Base-by-base conservation (phyloP, 2,329 filamentous ascomycete genomes). In the Alternaria sp. region DNA sequence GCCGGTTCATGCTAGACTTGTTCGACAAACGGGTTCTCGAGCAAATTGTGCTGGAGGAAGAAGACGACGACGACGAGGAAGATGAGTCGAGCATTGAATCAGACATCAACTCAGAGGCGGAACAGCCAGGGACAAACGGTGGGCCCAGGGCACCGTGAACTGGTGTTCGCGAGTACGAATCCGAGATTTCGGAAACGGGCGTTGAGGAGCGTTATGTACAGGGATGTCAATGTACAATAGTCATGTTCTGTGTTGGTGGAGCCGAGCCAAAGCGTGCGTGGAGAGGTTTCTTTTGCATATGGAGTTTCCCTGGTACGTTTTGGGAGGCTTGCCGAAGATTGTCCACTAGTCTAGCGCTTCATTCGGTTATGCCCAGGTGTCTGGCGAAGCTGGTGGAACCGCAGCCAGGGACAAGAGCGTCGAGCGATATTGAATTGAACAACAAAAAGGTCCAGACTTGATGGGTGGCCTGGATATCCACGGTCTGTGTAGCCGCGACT, bases 21-120 rank as follows among this genome's bases (percentile, higher is more conserved):
- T 99, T 99, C 74, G 95, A 98, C 74, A 96, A 95, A 81, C 90
- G 88, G 62, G 92, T 98, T 46, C 86, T 98, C 81, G 86, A 93
- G 67, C 88, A 89, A 68, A 92, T 97, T 64, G 91, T 99, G 12
- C 89, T 97, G 61, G 90, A 91, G 55, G 91, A 92, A 71, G 91
- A 91, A 19, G 82, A 82, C 10, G 79, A 59, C 10, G 79, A 59
- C 28, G 17, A 59, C 23, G 17, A 75, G 15, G 68, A 74, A 17
- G 79, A 77, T 9, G 72, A 77, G 9, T 74, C 75, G 8, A 77
- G 74, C 36, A 81, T 70, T 11, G 77, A 77, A 21, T 77, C 74
- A 13, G 73, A 71, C 1, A 77, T 76, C 1, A 78, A 79, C 17
- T 76, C 74, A 6, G 72, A 77, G n/a, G 61, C 40, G 21, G 70